These are phyloP conservation scores for Talaromyces stipitatus DNA, from an alignment of 495 filamentous ascomycete species.

Conservation along the genomic window DNA sequence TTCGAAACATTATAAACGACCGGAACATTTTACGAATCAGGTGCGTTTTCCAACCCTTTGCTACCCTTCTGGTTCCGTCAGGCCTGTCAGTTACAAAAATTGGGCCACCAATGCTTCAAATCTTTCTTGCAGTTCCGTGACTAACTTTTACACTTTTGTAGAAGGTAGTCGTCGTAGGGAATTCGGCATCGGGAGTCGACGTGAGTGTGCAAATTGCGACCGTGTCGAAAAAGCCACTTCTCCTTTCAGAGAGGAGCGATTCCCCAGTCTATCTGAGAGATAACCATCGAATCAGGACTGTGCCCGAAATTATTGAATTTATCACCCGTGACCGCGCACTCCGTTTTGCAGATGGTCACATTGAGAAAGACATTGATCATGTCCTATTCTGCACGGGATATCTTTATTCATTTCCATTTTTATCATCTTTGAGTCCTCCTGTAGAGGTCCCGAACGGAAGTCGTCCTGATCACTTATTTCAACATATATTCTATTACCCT, in stretches of 20 bases:
- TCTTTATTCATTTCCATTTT: slow-evolving; percentile 48
- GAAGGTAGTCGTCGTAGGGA: slow-evolving; percentile 71
- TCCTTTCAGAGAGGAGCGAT: slow-evolving; percentile 34
- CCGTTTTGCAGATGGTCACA: slow-evolving; percentile 42
- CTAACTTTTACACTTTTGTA: not conserved
- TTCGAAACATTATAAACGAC: slow-evolving; percentile 68
- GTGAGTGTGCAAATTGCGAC: slow-evolving; percentile 66
- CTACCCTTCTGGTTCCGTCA: too few species aligned
- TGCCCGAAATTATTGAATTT: slow-evolving; percentile 43
- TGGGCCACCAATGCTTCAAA: too few species aligned
- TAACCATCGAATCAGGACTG: not conserved
- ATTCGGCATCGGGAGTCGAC: slow-evolving; percentile 71
- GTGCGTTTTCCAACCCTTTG: not conserved
- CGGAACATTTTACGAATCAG: slow-evolving; percentile 50
- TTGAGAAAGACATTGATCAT: slow-evolving; percentile 43
- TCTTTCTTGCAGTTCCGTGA: too few species aligned
- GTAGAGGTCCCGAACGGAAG: slow-evolving; percentile 56
- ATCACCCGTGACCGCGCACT: slow-evolving; percentile 34
- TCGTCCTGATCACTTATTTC: slow-evolving; percentile 60
- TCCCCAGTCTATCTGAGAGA: not conserved
- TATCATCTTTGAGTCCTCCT: slow-evolving; percentile 49
- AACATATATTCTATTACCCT: slow-evolving; percentile 68
- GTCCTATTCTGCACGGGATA: slow-evolving; percentile 56
- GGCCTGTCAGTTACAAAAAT: too few species aligned
- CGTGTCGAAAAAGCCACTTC: slow-evolving; percentile 40